These are phyloP conservation scores for Tagetes erecta DNA, from an alignment of 129 eudicot species.

Conservation along the genomic window DNA sequence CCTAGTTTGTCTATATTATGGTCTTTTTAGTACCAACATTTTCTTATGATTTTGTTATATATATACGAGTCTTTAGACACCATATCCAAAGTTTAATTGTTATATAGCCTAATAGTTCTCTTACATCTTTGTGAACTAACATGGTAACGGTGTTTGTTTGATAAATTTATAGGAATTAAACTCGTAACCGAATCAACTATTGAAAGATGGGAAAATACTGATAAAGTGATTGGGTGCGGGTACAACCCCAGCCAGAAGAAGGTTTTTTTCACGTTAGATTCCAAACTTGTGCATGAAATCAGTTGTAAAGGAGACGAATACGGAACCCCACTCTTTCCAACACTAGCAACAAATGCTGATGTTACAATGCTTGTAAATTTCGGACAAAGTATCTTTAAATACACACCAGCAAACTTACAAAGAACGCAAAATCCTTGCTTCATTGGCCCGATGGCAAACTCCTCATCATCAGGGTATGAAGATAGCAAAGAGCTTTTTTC, in stretches of 20 bases:
- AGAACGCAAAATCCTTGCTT: conserved; percentile 97
- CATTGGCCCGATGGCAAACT: conserved; percentile 49
- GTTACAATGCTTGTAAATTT: conserved; percentile 58
- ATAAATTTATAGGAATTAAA: conserved; percentile 53
- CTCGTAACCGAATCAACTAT: conserved; percentile 49
- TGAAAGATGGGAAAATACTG: conserved; percentile 60
- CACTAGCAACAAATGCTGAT: conserved; percentile 61
- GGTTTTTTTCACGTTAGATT: conserved; percentile 81
- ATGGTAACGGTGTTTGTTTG: background rate
- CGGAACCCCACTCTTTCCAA: conserved; percentile 71
- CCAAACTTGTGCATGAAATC: conserved; percentile 68
- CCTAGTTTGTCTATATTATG: background rate
- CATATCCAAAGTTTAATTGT: background rate
- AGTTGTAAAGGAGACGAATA: conserved; percentile 73
- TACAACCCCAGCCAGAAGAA: conserved; percentile 67
- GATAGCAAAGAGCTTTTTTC: conserved; percentile 96
- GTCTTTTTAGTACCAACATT: background rate
- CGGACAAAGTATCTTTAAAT: conserved; percentile 76
- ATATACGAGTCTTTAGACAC: background rate
- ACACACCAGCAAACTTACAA: conserved; percentile 56
- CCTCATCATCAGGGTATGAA: conserved; percentile 57
- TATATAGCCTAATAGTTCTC: background rate
- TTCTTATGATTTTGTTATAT: background rate
- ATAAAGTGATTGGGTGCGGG: conserved; percentile 86
- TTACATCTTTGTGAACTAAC: background rate